Conservation (phyloP, 2,329 filamentous ascomycete species). For the Trichoderma arundinaceum region DNA sequence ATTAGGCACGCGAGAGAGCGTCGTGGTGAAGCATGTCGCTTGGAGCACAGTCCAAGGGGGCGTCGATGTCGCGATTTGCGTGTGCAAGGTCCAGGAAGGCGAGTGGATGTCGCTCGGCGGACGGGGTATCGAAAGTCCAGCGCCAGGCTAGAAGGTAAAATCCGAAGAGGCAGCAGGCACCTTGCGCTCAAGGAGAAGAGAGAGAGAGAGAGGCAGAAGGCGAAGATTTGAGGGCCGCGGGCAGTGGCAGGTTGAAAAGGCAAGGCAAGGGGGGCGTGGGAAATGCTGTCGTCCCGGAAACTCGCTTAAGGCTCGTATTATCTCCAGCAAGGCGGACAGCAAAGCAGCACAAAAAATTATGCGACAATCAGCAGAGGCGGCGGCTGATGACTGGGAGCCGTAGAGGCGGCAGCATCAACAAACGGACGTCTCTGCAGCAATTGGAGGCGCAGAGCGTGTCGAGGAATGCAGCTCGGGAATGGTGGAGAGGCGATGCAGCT, state of each 20-base stretch:
- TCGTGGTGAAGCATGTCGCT: conserved; percentile 22
- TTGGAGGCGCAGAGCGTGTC: not conserved
- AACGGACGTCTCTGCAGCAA: not conserved
- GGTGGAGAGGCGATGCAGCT: conserved; percentile 6
- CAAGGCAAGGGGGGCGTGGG: conserved; percentile 16
- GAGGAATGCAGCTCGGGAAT: conserved; percentile 23
- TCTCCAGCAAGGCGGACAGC: conserved; percentile 10
- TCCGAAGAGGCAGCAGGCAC: not conserved
- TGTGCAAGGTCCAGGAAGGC: conserved; percentile 3
- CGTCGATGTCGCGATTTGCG: conserved; percentile 21
- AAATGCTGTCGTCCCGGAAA: conserved; percentile 25
- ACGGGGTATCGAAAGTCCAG: conserved; percentile 11
- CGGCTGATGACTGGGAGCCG: no score
- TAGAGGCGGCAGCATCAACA: not conserved
- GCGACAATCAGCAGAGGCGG: not conserved
- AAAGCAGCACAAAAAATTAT: not conserved
- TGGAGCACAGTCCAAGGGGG: conserved; percentile 21
- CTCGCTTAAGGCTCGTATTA: conserved; percentile 26
- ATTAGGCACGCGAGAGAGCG: conserved; percentile 9
- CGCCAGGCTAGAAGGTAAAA: conserved; percentile 18
- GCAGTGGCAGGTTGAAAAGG: conserved; percentile 13
- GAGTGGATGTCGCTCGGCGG: conserved; percentile 2
- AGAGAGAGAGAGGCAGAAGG: not conserved
- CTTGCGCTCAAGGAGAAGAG: conserved; percentile 11
- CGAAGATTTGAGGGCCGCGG: not conserved